Percentiles rank a stretch among this genome's conserved stretches.
Evolutionary conservation across 208 protist species (phyloP).

Genomic region (Trypanosoma vivax): DNA sequence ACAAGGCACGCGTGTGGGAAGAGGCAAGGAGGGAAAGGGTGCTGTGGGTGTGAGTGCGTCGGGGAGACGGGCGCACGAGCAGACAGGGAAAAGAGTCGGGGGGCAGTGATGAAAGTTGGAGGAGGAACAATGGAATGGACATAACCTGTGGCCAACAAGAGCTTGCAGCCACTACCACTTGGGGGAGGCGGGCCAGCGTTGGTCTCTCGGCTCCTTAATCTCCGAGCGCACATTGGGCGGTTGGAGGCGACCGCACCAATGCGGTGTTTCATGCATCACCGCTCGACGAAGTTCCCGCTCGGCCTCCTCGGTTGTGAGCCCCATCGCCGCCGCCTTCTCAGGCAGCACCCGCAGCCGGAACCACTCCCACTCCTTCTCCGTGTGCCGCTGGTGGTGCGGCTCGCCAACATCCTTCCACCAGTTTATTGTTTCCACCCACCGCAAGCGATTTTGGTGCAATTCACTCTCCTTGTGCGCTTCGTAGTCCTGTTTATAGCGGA

Average conservation of each 20-base stretch:
- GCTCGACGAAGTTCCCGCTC: slow-evolving; percentile 39
- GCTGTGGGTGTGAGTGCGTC: no score
- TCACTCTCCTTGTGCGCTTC: slow-evolving; percentile 88
- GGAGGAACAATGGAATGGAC: no score
- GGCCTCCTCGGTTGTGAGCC: slow-evolving; percentile 49
- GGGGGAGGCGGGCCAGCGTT: slow-evolving; percentile 85
- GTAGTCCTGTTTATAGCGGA: slow-evolving; percentile 89
- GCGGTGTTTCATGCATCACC: slow-evolving; percentile 53
- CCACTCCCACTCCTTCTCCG: slow-evolving; percentile 61
- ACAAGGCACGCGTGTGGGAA: no score
- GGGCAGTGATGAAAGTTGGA: no score
- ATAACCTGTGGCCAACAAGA: no score
- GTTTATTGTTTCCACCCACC: slow-evolving; percentile 81
- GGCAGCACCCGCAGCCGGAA: slow-evolving; percentile 67
- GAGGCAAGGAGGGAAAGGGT: no score
- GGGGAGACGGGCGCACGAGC: no score
- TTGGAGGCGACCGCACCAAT: slow-evolving; percentile 67
- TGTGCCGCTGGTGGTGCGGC: slow-evolving; percentile 46
- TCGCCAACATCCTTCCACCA: slow-evolving; percentile 80
- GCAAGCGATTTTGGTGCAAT: slow-evolving; percentile 72
- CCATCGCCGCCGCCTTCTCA: slow-evolving; percentile 45
- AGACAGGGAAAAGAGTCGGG: no score
- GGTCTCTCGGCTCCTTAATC: slow-evolving; percentile 82
- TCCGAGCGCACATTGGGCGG: slow-evolving; percentile 50
- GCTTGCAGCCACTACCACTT: slow-evolving; percentile 89